Evolutionary conservation across 2,329 filamentous ascomycete species (phyloP), one percentile per base, ranked within the genome.

Genomic region (Ophiostoma australiae): DNA sequence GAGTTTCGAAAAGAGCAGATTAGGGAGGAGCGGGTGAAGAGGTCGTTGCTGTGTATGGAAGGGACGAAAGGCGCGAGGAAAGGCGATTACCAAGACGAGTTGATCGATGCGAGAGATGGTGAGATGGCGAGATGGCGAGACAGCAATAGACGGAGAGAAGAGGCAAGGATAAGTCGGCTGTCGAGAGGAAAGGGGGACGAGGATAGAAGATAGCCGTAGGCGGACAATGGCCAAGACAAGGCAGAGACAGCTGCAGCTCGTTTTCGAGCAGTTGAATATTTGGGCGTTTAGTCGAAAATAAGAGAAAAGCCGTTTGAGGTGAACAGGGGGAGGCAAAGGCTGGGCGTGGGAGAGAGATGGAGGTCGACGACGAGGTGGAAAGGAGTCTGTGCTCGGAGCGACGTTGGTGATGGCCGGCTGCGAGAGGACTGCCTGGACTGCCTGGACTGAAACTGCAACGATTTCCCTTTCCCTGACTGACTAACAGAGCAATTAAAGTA

Each of bases 351-450:
- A n/a, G 61, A 35, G n/a, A 39, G 33, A 20, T 66, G 63, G 35
- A 66, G 27, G 27, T 31, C 63, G 63, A 66, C 20, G 63, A 66
- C 63, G 63, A 39, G 11, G 63, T 66, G 58, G 58, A 63, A 66
- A 37, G 63, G 63, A 66, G 63, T 39, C 35, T 35, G 35, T 7
- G 20, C 31, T 65, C 31, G 61, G 31, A 35, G 35, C 20, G 63
- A 66, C 35, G 63, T 66, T 66, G 63, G 63, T 39, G 63, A 66
- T 65, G 63, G 63, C 63, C 63, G 33, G 8, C 58, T 63, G 61
- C 52, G 23, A 58, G 52, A 58, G 52, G n/a, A 27, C 20, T 48
- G 44, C 20, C 23, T 58, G 52, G 52, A 48, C 39, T 41, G 39
- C 39, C 8, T 41, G 39, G 39, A 58, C 58, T 35, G 58, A 63